Evolutionary conservation across 2,329 filamentous ascomycete genomes (phyloP), one percentile per base, ranked within the genome.

Genomic region (Fusarium irregulare): DNA sequence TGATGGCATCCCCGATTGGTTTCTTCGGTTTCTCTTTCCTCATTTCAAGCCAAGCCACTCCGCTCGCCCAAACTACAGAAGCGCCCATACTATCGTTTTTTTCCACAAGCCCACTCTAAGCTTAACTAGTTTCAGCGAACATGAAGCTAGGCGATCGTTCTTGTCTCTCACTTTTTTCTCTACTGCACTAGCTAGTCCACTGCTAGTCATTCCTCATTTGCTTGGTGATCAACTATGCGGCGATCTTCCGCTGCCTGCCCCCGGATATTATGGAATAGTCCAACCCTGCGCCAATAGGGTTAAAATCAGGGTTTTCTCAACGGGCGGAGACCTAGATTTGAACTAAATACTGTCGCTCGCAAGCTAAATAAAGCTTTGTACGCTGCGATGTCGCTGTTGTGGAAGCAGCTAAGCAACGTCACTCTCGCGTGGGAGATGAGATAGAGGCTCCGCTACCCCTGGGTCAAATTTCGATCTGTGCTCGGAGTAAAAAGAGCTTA

Each of bases 371-470:
- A 16, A n/a, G 11, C 18, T 34, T 27, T 9, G 21, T 14, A 13
- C 10, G 16, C 25, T 13, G 23, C 16, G 13, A 51, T 56, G n/a
- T 42, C 14, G 20, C 46, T 25, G 13, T 20, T 37, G 34, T 37
- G 34, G 34, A 6, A 37, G 3, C 18, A 13, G 6, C 18, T 16
- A 41, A 51, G 14, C 28, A 34, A 56, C 53, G 27, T 37, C 28
- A 61, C 16, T 63, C 21, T 56, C 53, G 53, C 40, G 47, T 46
- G 42, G 58, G 60, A 64, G 44, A 64, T 48, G 42, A 62, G 25
- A 21, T 63, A 28, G 9, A 44, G 20, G 32, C 34, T 48, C 34
- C 23, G 42, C 28, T 34, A 7, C 30, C 21, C 18, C 21, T 21
- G 16, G 44, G 23, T 50, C 32, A 30, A 21, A 14, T 16, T 21